These are phyloP conservation scores for Diaporthe vexans DNA, from an alignment of 2,329 filamentous ascomycete genomes.

Conservation along the genomic window DNA sequence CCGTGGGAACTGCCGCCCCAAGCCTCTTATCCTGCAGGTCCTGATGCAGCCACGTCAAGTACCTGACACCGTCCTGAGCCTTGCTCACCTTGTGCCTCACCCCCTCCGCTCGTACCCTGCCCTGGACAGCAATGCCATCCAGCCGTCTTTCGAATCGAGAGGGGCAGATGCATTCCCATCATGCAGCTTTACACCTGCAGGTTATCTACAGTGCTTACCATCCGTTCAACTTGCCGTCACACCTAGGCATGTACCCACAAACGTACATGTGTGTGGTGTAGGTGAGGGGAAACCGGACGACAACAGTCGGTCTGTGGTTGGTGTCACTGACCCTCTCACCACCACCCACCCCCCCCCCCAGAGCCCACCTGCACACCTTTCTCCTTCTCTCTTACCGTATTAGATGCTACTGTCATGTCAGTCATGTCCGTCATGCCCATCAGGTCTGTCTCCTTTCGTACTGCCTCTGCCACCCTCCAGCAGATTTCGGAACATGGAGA, in stretches of 20 bases:
- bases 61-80: slow-evolving; percentile 15
- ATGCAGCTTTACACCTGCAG: slow-evolving; percentile 20
- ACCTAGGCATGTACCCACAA: slow-evolving; percentile 22
- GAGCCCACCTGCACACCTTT: neutral
- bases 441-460: neutral
- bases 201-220: slow-evolving; percentile 31
- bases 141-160: slow-evolving; percentile 1
- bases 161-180: slow-evolving; percentile 31
- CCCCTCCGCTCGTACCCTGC: slow-evolving; percentile 9
- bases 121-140: neutral
- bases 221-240: slow-evolving; percentile 8
- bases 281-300: slow-evolving; percentile 31
- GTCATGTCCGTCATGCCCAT: neutral
- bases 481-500: slow-evolving; percentile 12
- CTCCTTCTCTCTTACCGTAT: neutral
- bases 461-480: neutral
- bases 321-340: slow-evolving; percentile 8
- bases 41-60: slow-evolving; percentile 19
- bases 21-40: slow-evolving; percentile 30
- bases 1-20: slow-evolving; percentile 18
- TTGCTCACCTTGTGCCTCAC: neutral
- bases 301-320: slow-evolving; percentile 32
- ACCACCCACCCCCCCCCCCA: neutral
- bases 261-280: neutral
- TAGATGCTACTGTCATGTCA: neutral